Percentiles rank a stretch among this genome's conserved stretches.
These are phyloP conservation scores for Lophiostoma macrostomum DNA, from an alignment of 495 filamentous ascomycete genomes.

Conservation along the genomic window DNA sequence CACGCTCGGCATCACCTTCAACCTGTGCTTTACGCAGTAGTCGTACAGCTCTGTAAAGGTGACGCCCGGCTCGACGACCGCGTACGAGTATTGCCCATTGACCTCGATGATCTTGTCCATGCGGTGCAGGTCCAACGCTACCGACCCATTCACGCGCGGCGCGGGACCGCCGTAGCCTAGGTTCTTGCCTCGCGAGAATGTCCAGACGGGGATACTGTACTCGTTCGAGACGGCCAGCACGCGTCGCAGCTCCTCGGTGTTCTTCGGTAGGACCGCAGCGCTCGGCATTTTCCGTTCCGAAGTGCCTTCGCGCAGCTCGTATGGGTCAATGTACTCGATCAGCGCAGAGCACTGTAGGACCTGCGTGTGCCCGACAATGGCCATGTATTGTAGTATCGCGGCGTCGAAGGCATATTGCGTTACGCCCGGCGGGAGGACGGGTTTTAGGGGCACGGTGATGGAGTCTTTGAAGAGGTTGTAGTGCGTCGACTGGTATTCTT, in stretches of 20 bases:
- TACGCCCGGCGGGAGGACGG: conserved; percentile 46
- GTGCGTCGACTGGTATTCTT: conserved; percentile 29
- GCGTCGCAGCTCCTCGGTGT: conserved; percentile 13
- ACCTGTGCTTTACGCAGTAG: conserved; percentile 28
- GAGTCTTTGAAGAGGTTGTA: conserved; percentile 27
- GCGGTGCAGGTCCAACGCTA: conserved; percentile 25
- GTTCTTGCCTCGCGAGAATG: conserved; percentile 25
- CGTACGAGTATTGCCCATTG: conserved; percentile 30
- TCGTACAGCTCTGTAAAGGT: conserved; percentile 35
- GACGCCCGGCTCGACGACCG: conserved; percentile 33
- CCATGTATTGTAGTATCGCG: conserved; percentile 37
- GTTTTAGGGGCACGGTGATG: conserved; percentile 13
- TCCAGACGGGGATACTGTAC: conserved; percentile 23
- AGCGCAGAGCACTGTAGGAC: conserved; percentile 42
- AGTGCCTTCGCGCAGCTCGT: conserved; percentile 42
- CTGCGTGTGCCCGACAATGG: conserved; percentile 38
- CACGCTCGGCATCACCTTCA: conserved; percentile 33
- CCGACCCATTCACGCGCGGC: conserved; percentile 23
- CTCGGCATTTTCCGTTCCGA: conserved; percentile 43
- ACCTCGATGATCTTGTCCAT: conserved; percentile 32
- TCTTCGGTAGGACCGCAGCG: conserved; percentile 43
- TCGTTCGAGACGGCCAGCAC: conserved; percentile 13
- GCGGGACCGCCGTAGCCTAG: conserved; percentile 29
- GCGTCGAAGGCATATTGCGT: conserved; percentile 37
- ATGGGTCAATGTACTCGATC: conserved; percentile 48